Percentiles rank a stretch among this genome's conserved stretches.
Evolutionary conservation across 306 rosid species (phyloP).

Genomic region (Oxytropis ochrocephala): DNA sequence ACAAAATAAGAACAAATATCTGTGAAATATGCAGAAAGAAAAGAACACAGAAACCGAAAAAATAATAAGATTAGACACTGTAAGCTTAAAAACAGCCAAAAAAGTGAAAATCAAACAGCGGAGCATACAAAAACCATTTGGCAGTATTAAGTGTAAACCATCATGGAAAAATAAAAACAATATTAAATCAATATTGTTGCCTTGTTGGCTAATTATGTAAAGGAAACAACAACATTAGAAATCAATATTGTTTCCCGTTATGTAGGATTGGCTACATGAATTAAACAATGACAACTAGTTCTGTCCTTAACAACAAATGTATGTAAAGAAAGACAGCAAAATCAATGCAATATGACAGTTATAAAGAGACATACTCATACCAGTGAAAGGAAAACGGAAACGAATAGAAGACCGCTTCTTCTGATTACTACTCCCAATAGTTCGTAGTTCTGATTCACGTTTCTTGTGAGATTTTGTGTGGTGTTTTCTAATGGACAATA

Average conservation of each 20-base stretch:
- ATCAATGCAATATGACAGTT: background rate
- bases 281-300: background rate
- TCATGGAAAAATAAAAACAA: too few species aligned
- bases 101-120: background rate
- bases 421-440: constrained; percentile 34
- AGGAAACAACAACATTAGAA: background rate
- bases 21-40: too few species aligned
- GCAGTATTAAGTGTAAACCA: background rate
- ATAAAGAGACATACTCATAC: constrained; percentile 26
- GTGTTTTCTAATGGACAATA: constrained; percentile 42
- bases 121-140: background rate
- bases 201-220: background rate
- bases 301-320: background rate
- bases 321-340: background rate
- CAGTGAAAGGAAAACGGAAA: constrained; percentile 55
- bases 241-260: background rate
- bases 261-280: background rate
- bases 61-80: too few species aligned
- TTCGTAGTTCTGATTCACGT: constrained; percentile 43
- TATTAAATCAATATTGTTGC: too few species aligned
- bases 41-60: too few species aligned
- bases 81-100: too few species aligned
- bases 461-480: constrained; percentile 61
- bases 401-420: constrained; percentile 68
- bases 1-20: too few species aligned